Evolutionary conservation across 2,329 filamentous ascomycete genomes (phyloP).

Genomic region (Aureobasidium lini): DNA sequence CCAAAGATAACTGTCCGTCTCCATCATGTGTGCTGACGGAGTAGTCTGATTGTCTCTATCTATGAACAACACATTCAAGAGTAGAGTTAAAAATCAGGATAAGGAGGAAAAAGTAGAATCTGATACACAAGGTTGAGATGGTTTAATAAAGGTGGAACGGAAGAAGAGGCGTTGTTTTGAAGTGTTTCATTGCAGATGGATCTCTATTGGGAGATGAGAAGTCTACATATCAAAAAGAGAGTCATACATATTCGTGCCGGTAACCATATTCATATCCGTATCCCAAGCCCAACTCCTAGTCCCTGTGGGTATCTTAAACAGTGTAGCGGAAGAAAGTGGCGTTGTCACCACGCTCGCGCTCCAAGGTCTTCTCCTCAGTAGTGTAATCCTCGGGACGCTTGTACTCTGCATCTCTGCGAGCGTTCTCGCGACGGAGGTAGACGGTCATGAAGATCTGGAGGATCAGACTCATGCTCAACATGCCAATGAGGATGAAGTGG

Average conservation of each 20-base stretch:
- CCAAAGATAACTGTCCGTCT: no score
- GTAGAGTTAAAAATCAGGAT: no score
- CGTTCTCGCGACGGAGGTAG: constrained; percentile 52
- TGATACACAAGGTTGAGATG: background rate
- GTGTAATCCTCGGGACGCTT: constrained; percentile 46
- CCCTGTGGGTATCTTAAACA: constrained; percentile 14
- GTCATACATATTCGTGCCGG: constrained; percentile 3
- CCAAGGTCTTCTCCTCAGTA: constrained; percentile 44
- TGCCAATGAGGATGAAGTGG: constrained; percentile 28
- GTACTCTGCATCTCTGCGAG: constrained; percentile 43
- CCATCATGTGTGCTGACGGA: no score
- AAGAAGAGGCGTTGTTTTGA: background rate
- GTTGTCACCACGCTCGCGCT: constrained; percentile 50
- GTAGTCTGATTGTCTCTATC: no score
- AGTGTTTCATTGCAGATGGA: background rate
- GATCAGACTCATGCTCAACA: constrained; percentile 26
- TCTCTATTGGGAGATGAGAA: background rate
- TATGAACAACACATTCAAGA: no score
- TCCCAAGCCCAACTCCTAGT: background rate
- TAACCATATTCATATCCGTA: background rate
- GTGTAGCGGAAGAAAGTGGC: constrained; percentile 40
- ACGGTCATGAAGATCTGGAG: constrained; percentile 50
- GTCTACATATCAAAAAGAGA: background rate
- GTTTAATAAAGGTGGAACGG: background rate
- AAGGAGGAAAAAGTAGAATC: background rate